A percentile compares a stretch with the other conserved stretches of the same genome.
These are phyloP conservation scores for Funneliformis mosseae DNA, from an alignment of 192 early-diverging fungal genomes.

Conservation along the genomic window DNA sequence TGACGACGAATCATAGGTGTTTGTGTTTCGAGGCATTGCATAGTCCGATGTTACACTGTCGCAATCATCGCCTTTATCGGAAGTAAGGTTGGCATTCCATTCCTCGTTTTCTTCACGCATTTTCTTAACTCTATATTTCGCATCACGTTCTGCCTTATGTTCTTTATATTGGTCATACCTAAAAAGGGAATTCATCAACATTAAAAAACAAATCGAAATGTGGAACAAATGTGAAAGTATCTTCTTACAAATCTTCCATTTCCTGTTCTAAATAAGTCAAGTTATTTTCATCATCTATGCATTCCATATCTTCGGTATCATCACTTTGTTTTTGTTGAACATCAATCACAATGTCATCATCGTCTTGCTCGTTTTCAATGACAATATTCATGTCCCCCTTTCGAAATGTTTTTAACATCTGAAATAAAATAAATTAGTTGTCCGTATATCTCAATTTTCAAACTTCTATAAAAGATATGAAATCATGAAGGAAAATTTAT, in stretches of 20 bases:
- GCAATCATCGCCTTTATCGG: slow-evolving; percentile 51
- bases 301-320: slow-evolving; percentile 50
- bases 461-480: not conserved
- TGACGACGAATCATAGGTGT: slow-evolving; percentile 25
- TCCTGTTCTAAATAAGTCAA: slow-evolving; percentile 59
- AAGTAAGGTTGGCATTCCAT: slow-evolving; percentile 65
- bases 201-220: slow-evolving; percentile 5
- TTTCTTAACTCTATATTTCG: slow-evolving; percentile 72
- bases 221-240: slow-evolving; percentile 26
- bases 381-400: slow-evolving; percentile 57
- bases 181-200: slow-evolving; percentile 44
- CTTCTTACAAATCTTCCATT: slow-evolving; percentile 63
- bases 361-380: slow-evolving; percentile 48
- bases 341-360: slow-evolving; percentile 50
- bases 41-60: slow-evolving; percentile 28
- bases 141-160: slow-evolving; percentile 74
- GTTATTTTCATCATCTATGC: slow-evolving; percentile 53
- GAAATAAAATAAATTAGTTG: not conserved
- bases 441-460: not conserved
- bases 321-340: slow-evolving; percentile 34
- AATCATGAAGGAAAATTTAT: not conserved
- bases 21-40: not conserved
- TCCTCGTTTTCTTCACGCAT: slow-evolving; percentile 69
- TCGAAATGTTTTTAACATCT: slow-evolving; percentile 51
- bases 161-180: slow-evolving; percentile 74